Evolutionary conservation across 2,329 filamentous ascomycete species (phyloP).

Genomic region (Neodidymelliopsis sp.): DNA sequence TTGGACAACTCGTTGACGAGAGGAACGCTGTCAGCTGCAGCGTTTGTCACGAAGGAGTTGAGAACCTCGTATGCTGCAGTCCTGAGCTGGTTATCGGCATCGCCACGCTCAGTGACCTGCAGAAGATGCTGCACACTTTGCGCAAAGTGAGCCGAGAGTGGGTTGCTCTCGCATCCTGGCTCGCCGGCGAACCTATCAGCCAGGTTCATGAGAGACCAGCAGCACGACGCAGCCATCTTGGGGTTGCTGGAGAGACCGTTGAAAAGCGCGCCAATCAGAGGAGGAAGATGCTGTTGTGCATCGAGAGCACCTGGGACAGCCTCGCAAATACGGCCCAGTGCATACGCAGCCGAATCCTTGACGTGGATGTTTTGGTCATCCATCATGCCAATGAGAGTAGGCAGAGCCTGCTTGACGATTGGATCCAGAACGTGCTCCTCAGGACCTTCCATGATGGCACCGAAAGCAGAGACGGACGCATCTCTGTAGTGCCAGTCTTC

Average conservation of each 20-base stretch:
- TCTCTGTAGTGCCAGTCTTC: slow-evolving; percentile 96
- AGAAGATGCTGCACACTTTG: slow-evolving; percentile 87
- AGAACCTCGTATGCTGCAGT: slow-evolving; percentile 98
- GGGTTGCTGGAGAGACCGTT: slow-evolving; percentile 86
- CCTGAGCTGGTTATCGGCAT: slow-evolving; percentile 86
- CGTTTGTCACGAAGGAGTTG: slow-evolving; percentile 90
- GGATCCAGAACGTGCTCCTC: slow-evolving; percentile 92
- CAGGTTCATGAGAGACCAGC: slow-evolving; percentile 98
- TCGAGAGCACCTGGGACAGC: slow-evolving; percentile 92
- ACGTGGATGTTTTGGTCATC: slow-evolving; percentile 88
- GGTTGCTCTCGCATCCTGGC: slow-evolving; percentile 77
- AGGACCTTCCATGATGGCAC: slow-evolving; percentile 98
- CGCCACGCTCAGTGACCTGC: slow-evolving; percentile 80
- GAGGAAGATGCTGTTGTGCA: slow-evolving; percentile 79
- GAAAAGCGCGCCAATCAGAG: slow-evolving; percentile 88
- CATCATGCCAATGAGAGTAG: slow-evolving; percentile 91
- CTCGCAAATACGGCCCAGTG: slow-evolving; percentile 94
- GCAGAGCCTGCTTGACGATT: slow-evolving; percentile 93
- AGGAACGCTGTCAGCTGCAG: slow-evolving; percentile 83
- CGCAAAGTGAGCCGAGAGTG: slow-evolving; percentile 91
- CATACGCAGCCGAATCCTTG: slow-evolving; percentile 94
- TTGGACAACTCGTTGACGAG: slow-evolving; percentile 84
- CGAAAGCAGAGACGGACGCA: slow-evolving; percentile 95
- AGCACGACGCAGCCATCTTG: slow-evolving; percentile 98
- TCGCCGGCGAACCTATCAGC: slow-evolving; percentile 95